phyloP scores from a whole-genome alignment of 805 yeast genomes.

The Kluyveromyces starmeri region DNA sequence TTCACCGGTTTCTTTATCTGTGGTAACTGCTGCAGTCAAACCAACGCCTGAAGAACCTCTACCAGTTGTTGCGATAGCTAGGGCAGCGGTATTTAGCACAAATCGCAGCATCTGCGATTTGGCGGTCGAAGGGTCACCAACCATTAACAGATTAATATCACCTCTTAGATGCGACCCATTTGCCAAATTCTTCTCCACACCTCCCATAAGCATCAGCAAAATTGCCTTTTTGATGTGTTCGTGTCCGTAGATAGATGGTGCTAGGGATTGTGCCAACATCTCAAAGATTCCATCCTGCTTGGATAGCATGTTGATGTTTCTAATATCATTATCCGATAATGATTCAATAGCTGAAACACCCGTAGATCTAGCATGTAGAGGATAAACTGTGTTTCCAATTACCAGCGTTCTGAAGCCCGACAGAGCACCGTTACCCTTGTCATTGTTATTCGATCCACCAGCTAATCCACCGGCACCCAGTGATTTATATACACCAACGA shows the following conservation, averaged over 20 bases:
- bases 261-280: conserved; percentile 72
- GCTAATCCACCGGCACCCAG: conserved; percentile 55
- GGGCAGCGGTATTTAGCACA: conserved; percentile 86
- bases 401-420: conserved; percentile 77
- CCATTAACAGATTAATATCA: conserved; percentile 92
- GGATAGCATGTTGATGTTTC: conserved; percentile 74
- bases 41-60: conserved; percentile 99
- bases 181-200: conserved; percentile 85
- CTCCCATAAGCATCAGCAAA: conserved; percentile 83
- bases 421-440: conserved; percentile 31
- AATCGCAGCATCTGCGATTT: conserved; percentile 92
- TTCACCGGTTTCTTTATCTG: conserved; percentile 96
- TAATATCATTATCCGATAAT: conserved; percentile 72
- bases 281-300: conserved; percentile 67
- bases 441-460: conserved; percentile 8
- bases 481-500: conserved; percentile 90
- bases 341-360: conserved; percentile 65
- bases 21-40: conserved; percentile 96
- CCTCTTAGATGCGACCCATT: conserved; percentile 98
- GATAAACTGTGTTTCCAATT: conserved; percentile 81
- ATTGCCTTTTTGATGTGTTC: conserved; percentile 88
- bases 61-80: conserved; percentile 97
- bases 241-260: conserved; percentile 94
- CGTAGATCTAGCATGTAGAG: conserved; percentile 79
- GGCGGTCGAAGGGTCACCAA: conserved; percentile 98